Percentiles rank a stretch among this genome's conserved stretches.
These are phyloP conservation scores for Ormosia emarginata DNA, from an alignment of 306 rosid genomes.

Conservation along the genomic window DNA sequence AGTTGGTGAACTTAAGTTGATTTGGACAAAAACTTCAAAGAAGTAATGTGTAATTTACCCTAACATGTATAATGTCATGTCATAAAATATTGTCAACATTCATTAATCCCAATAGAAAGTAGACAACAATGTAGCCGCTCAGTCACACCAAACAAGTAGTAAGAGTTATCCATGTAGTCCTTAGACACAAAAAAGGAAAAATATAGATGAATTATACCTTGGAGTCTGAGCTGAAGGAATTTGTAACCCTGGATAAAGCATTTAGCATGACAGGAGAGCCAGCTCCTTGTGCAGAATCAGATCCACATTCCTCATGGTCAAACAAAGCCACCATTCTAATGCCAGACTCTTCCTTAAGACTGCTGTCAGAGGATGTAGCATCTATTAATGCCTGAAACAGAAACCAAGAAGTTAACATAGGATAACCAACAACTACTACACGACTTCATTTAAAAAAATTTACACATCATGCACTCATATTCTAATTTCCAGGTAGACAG, in stretches of 20 bases:
- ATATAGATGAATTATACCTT: slow-evolving; percentile 35
- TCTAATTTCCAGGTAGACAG: not conserved
- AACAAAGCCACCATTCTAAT: slow-evolving; percentile 88
- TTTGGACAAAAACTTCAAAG: not conserved
- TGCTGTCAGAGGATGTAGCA: slow-evolving; percentile 60
- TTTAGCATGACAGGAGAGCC: slow-evolving; percentile 75
- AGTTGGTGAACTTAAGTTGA: not conserved
- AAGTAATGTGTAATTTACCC: not conserved
- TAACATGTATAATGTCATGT: not conserved
- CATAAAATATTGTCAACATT: not conserved
- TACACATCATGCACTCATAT: not conserved
- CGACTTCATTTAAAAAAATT: not conserved
- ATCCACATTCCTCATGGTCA: slow-evolving; percentile 86
- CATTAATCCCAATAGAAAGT: not conserved
- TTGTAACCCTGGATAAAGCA: slow-evolving; percentile 68
- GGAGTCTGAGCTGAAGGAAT: slow-evolving; percentile 50
- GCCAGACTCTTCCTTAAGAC: slow-evolving; percentile 68
- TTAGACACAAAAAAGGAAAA: not conserved
- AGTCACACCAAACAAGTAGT: not conserved
- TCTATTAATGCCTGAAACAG: slow-evolving; percentile 65
- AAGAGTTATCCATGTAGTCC: not conserved
- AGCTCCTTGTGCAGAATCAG: slow-evolving; percentile 82
- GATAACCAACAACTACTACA: not conserved
- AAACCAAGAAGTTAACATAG: slow-evolving; percentile 10
- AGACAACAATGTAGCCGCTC: not conserved